Evolutionary conservation across 2,329 filamentous ascomycete species (phyloP).

Genomic region (Aspergillus clavatus): DNA sequence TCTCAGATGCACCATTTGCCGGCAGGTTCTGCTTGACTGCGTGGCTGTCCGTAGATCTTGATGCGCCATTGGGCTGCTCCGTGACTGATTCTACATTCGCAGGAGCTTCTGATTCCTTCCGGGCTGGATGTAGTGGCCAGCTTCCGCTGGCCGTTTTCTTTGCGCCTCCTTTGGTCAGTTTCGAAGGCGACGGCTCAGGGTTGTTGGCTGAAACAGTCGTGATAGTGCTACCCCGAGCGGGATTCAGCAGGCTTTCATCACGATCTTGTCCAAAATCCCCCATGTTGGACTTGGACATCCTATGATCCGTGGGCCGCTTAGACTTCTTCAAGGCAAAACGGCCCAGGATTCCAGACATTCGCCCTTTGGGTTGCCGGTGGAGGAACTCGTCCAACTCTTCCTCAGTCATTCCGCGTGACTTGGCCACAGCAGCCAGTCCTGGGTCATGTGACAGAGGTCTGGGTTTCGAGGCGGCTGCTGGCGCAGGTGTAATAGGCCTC

Average conservation of each 20-base stretch:
- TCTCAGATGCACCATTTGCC: background rate
- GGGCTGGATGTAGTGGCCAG: slow-evolving; percentile 25
- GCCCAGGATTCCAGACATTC: slow-evolving; percentile 29
- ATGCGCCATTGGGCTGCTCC: no score
- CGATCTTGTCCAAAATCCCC: slow-evolving; percentile 42
- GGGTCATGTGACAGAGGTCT: slow-evolving; percentile 24
- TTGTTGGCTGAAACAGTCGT: slow-evolving; percentile 20
- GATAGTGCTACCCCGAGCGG: slow-evolving; percentile 8
- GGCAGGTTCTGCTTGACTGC: background rate
- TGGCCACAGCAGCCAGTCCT: slow-evolving; percentile 32
- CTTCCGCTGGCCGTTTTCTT: slow-evolving; percentile 17
- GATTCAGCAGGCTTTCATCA: slow-evolving; percentile 19
- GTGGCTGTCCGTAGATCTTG: no score
- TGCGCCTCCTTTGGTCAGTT: slow-evolving; percentile 25
- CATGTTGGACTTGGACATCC: slow-evolving; percentile 50
- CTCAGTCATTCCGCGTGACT: slow-evolving; percentile 54
- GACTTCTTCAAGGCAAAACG: slow-evolving; percentile 30
- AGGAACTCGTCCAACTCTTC: slow-evolving; percentile 33
- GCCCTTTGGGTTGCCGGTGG: slow-evolving; percentile 25
- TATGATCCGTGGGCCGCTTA: slow-evolving; percentile 19
- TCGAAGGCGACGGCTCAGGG: slow-evolving; percentile 18
- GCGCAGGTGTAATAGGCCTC: slow-evolving; percentile 19
- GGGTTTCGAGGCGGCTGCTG: slow-evolving; percentile 20
- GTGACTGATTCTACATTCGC: background rate
- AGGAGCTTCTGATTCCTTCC: background rate